Base-by-base conservation (phyloP, 163 green algal species). In the Chlorella variabilis region DNA sequence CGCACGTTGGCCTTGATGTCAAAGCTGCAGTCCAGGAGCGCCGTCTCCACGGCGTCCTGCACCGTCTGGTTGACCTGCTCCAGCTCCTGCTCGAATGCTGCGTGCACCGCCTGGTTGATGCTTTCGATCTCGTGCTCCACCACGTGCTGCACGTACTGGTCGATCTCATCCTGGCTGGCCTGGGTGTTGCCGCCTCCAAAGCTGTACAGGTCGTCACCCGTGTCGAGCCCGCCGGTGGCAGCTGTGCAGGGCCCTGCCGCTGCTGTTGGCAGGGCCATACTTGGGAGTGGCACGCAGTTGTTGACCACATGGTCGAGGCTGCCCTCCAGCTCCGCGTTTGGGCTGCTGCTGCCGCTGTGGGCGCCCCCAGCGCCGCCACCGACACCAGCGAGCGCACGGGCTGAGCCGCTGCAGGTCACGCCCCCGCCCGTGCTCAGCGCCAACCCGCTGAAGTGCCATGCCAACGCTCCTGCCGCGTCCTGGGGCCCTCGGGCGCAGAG, bases 1-100 rank as follows among this genome's bases (percentile, higher is more conserved):
- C 71, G 61, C 74, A 88, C 41, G 25, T 88, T 88, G 9, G 80
- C 80, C 18, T 80, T 66, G 17, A 86, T 48, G 39, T 88, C 84
- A 70, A 86, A 88, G 42, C 66, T 68, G 8, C 51, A 29, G 39
- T 83, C 78, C 54, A 71, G 51, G 66, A 83, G 38, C 21, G 78
- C 78, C 4, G 38, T 54, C 39, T 71, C 54, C 23, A 84, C 78
- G 7, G 78, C 78, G 61, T 59, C 68, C 27, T 59, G 41, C 68
- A 75, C 68, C 2, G 41, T 59, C 68, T 81, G 75, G 41, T 81
- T 81, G 29, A 82, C 23, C 4, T 27, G 39, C 62, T 54, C 65
- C 65, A 75, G 54, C 76, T 82, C 76, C 45, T 62, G 39, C 58
- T 82, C 76, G 45, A 82, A 75, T 0, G 76, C 76, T 20, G 49